phyloP scores from a whole-genome alignment of 176 grass and related monocot genomes.

The Eragrostis nindensis region DNA sequence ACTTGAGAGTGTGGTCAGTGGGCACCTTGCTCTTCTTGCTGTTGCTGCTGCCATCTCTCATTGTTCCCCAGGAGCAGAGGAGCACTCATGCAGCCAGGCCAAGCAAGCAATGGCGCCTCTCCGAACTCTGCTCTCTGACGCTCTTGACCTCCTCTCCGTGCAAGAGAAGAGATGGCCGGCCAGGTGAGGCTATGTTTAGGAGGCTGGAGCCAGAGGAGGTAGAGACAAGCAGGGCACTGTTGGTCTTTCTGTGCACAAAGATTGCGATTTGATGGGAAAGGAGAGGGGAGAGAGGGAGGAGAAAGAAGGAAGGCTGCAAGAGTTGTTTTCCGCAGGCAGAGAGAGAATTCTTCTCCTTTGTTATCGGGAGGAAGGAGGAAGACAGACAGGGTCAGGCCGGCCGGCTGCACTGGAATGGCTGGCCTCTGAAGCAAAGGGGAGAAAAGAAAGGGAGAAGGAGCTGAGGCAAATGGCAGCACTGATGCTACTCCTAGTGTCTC shows the following conservation, averaged over 20 bases:
- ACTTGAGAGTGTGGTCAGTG: background rate
- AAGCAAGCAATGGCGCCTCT: background rate
- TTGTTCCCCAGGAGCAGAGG: conserved; percentile 53
- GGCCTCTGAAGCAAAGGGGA: conserved; percentile 43
- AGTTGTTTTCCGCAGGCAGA: conserved; percentile 1
- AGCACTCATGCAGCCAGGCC: conserved; percentile 61
- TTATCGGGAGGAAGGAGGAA: background rate
- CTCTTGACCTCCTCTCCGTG: conserved; percentile 10
- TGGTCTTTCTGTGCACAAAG: conserved; percentile 60
- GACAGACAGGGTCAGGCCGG: background rate
- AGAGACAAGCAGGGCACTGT: conserved; percentile 55
- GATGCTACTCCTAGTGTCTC: conserved; percentile 33
- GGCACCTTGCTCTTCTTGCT: conserved; percentile 86
- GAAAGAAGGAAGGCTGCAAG: conserved; percentile 14
- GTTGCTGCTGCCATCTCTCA: conserved; percentile 72
- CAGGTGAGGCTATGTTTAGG: conserved; percentile 45
- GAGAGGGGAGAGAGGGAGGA: conserved; percentile 1
- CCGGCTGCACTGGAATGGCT: conserved; percentile 29
- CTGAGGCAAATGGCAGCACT: conserved; percentile 23
- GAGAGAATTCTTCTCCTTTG: background rate
- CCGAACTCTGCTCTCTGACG: background rate
- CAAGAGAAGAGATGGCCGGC: background rate
- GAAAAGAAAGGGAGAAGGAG: background rate
- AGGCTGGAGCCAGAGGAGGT: conserved; percentile 15
- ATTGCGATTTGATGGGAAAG: conserved; percentile 73